These are phyloP conservation scores for Niebla homalea DNA, from an alignment of 495 filamentous ascomycete species.

Conservation along the genomic window DNA sequence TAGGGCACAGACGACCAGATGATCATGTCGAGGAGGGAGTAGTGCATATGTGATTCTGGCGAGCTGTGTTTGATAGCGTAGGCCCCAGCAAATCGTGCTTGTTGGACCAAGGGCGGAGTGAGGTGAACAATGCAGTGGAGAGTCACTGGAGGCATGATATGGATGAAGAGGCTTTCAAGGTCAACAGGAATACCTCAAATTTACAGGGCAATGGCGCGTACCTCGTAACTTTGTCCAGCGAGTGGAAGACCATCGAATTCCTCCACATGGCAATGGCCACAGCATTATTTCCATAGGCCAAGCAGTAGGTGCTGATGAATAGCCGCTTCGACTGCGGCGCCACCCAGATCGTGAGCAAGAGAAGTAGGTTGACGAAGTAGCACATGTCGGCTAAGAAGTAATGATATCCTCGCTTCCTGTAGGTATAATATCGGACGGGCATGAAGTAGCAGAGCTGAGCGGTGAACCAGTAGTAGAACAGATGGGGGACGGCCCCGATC, in stretches of 20 bases:
- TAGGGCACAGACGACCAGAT: conserved; percentile 90
- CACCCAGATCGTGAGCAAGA: conserved; percentile 72
- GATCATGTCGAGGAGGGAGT: conserved; percentile 73
- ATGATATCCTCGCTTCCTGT: conserved; percentile 81
- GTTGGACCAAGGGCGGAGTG: conserved; percentile 47
- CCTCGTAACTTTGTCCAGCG: conserved; percentile 88
- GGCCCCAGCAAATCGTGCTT: conserved; percentile 71
- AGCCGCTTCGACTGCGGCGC: conserved; percentile 84
- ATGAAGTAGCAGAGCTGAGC: conserved; percentile 80
- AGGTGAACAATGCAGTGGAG: conserved; percentile 88
- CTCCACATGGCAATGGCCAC: conserved; percentile 99
- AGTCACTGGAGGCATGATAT: conserved; percentile 93
- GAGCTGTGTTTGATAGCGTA: conserved; percentile 66
- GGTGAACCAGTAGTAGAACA: conserved; percentile 88
- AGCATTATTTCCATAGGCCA: conserved; percentile 92
- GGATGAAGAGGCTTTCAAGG: conserved; percentile 67
- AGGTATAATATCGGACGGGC: conserved; percentile 86
- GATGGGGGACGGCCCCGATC: conserved; percentile 72
- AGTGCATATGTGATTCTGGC: conserved; percentile 58
- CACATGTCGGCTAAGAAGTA: conserved; percentile 96
- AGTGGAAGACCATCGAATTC: conserved; percentile 95
- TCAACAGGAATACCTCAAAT: background rate
- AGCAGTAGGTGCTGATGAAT: conserved; percentile 84
- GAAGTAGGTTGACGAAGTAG: conserved; percentile 91
- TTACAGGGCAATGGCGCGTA: conserved; percentile 20